Evolutionary conservation across 768 basidiomycete genomes (phyloP).

Genomic region (Leccinellum rugosiceps): DNA sequence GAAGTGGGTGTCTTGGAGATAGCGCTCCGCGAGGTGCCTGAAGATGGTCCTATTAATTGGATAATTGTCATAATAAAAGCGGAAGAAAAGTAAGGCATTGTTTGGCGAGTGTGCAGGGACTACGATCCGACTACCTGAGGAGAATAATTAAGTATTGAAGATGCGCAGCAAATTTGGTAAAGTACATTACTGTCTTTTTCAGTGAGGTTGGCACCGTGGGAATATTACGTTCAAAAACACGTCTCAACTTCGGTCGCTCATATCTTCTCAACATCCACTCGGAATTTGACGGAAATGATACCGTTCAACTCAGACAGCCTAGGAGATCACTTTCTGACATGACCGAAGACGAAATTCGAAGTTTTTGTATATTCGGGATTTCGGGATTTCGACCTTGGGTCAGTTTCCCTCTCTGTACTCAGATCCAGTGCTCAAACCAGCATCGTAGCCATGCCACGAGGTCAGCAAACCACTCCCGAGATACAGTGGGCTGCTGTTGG

Average conservation of each 20-base stretch:
- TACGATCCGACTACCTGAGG: too few relatives aligned
- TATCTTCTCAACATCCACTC: neutral
- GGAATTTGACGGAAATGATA: neutral
- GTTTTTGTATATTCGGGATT: neutral
- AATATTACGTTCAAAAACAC: neutral
- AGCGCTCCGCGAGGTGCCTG: constrained; percentile 5
- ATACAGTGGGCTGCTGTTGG: neutral
- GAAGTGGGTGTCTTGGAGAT: constrained; percentile 7
- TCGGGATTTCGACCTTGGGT: neutral
- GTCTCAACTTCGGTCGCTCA: neutral
- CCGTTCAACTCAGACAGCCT: neutral
- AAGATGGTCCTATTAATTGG: constrained; percentile 44
- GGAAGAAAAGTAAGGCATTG: too few relatives aligned
- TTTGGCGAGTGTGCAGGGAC: too few relatives aligned
- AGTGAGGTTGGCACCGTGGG: neutral
- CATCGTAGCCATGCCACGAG: neutral
- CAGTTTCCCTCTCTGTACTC: neutral
- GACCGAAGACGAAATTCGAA: neutral
- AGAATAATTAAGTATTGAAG: too few relatives aligned
- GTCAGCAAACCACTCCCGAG: neutral
- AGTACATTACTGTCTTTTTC: neutral
- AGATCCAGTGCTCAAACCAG: neutral
- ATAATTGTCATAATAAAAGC: too few relatives aligned
- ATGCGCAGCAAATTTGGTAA: too few relatives aligned
- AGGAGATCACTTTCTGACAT: neutral